Evolutionary conservation across 306 rosid species (phyloP), one percentile per base, ranked within the genome.

Genomic region (Delonix regia): DNA sequence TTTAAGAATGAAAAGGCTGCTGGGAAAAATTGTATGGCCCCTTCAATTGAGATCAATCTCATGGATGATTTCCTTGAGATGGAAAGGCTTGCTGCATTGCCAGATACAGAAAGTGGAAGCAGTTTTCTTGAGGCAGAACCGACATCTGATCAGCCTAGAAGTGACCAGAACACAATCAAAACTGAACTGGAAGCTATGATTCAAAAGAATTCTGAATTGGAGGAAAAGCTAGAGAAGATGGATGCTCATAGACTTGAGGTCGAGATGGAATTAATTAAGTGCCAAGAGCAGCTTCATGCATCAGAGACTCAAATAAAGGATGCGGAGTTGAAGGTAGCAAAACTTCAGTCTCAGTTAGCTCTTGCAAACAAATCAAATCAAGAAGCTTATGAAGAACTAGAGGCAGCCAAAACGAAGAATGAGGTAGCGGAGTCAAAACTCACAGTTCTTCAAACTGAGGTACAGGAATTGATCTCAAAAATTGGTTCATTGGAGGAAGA

Each of bases 41-140:
- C 91, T 80, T 84, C 91, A 15, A 76, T 55, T 9, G 94, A 87
- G 73, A 90, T 92, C 86, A 78, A 85, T 82, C 91, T 90, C 91
- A 90, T 93, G 97, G 97, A 93, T 75, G 97, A 93, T 81, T 93
- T 93, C 81, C 92, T 90, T 65, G 97, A 93, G 86, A 93, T 93
- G 97, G 97, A 93, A 82, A 89, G 75, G 83, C 87, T 93, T 64
- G 96, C 85, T 70, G 89, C 96, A 34, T 81, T 86, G 76, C 89
- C 88, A 10, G 89, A 80, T 66, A 28, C 49, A 56, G 82, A 73
- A 84, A 81, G 76, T 64, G 74, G 77, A 72, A 88, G 83, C 74
- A 62, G 25, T 80, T 60, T 36, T 63, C 57, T 49, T 72, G 82
- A 78, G 72, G 76, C 78, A 86, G 66, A 39, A 56, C 45, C 36